These are phyloP conservation scores for Penicillium lividum DNA, from an alignment of 495 filamentous ascomycete genomes.

Conservation along the genomic window DNA sequence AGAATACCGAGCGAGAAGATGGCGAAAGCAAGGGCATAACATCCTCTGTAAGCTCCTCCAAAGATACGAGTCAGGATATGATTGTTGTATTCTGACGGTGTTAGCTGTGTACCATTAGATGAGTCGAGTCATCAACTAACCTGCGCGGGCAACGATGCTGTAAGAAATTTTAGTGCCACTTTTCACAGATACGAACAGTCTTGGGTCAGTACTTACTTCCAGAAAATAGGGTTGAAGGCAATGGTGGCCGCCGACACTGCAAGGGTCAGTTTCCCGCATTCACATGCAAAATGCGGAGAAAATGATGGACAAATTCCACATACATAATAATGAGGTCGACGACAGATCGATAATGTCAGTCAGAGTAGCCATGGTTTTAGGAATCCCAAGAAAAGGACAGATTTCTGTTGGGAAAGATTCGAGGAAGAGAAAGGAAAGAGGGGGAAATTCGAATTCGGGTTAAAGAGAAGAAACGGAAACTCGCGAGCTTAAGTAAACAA, in stretches of 20 bases:
- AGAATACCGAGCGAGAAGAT: conserved; percentile 92
- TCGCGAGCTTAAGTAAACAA: conserved; percentile 35
- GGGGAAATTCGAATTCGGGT: conserved; percentile 6
- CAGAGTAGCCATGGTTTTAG: conserved; percentile 37
- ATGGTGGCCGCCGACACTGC: conserved; percentile 51
- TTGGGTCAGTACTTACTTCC: conserved; percentile 48
- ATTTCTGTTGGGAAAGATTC: neutral
- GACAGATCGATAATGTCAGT: conserved; percentile 48
- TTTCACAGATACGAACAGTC: neutral
- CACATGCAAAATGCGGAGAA: conserved; percentile 37
- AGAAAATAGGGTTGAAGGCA: conserved; percentile 58
- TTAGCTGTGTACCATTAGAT: conserved; percentile 18
- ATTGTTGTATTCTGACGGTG: conserved; percentile 81
- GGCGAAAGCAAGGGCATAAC: conserved; percentile 82
- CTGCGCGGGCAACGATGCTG: conserved; percentile 50
- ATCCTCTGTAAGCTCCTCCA: conserved; percentile 76
- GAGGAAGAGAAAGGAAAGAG: conserved; percentile 7
- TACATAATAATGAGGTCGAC: conserved; percentile 47
- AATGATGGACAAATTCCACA: conserved; percentile 9
- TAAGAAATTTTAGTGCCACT: neutral
- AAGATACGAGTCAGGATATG: conserved; percentile 86
- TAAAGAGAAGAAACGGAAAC: conserved; percentile 12
- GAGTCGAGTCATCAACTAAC: conserved; percentile 27
- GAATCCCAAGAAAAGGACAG: neutral
- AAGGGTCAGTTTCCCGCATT: conserved; percentile 29